Base-by-base conservation (phyloP, 1,139 yeast species). In the Suhomyces wounanorum region DNA sequence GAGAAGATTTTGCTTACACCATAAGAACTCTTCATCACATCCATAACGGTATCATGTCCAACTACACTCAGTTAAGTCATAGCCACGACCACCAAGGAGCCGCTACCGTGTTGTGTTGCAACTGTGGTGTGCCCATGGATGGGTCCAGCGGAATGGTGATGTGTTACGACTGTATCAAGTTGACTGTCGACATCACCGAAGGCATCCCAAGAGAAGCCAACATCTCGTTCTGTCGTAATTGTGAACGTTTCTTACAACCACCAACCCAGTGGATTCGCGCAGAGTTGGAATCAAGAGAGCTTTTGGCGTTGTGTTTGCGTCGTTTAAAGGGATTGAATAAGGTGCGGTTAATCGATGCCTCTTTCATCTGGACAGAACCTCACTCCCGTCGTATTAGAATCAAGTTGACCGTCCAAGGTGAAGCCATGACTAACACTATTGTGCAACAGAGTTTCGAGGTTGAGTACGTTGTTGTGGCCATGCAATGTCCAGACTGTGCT, bases 401-500 rank as follows among this genome's bases (percentile, higher is more conserved):
- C 56, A 92, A 91, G 65, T 72, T 95, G 47, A 90, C 99, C 0
- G 96, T 94, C 16, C 99, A 94, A 70, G 98, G 98, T 56, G 99
- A 94, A 71, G 96, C 96, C 37, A 85, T 90, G 84, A 80, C 88
- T 30, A 90, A 90, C 63, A 90, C 97, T 37, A 89, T 94, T 59
- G 84, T 95, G 35, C 98, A 95, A 68, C 99, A 95, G 70, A 84
- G 91, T 33, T 92, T 94, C 67, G 98, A 91, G 69, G 97, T 94
- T 16, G 98, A 94, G 64, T 94, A 87, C 63, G 86, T 89, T 18
- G 99, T 94, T 47, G 79, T 90, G 57, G 97, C 98, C 35, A 90
- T 91, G 86, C 99, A 94, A 75, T 94, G 99, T 78, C 86, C 98
- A 2, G 99, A 94, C 75, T 94, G 99, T 84, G 98, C 98, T 48